These are phyloP conservation scores for Syzygium aromaticum DNA, from an alignment of 345 rosid genomes.

Conservation along the genomic window DNA sequence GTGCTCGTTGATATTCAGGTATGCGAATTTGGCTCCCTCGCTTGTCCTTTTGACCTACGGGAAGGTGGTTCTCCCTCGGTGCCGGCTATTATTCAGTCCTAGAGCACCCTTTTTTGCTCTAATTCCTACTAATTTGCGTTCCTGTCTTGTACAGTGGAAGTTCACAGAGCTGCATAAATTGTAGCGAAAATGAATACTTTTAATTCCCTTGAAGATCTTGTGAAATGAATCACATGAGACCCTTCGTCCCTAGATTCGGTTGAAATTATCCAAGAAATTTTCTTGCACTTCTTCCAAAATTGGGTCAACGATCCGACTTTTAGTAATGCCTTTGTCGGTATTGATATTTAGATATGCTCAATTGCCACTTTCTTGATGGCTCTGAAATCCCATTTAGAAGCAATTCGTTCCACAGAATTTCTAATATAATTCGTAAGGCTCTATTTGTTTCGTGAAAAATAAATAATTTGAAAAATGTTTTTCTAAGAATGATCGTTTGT, in stretches of 20 bases:
- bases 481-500: fast-evolving
- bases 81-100: background rate
- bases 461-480: background rate
- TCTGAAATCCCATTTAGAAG: background rate
- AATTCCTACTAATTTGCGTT: background rate
- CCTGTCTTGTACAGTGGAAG: background rate
- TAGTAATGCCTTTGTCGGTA: background rate
- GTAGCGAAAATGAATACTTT: background rate
- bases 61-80: background rate
- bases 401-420: background rate
- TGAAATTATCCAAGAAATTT: background rate
- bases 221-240: background rate
- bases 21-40: background rate
- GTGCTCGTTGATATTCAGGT: background rate
- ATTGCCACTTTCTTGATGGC: background rate
- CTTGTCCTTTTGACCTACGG: background rate
- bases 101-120: background rate
- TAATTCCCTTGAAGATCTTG: background rate
- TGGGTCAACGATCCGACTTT: background rate
- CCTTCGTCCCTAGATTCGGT: background rate
- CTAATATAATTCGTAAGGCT: background rate
- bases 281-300: background rate
- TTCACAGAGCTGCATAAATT: background rate
- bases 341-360: background rate
- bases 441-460: fast-evolving